phyloP scores from a whole-genome alignment of 257 asterid genomes.

The Capsicum chinense region DNA sequence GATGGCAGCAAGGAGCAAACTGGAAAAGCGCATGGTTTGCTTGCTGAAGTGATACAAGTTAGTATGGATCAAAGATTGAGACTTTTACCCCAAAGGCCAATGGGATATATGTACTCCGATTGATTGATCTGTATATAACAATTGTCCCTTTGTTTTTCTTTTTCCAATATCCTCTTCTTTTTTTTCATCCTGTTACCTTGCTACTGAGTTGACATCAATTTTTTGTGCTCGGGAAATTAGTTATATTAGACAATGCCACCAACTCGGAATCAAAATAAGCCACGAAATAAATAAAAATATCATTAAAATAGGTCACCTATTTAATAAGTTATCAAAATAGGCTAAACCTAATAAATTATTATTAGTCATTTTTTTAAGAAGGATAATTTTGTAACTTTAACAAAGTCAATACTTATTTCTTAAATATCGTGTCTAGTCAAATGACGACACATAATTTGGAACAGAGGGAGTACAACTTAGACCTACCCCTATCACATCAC shows the following conservation, averaged over 20 bases:
- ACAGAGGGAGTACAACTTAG: no score
- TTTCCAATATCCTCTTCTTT: not conserved
- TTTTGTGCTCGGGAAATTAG: constrained; percentile 15
- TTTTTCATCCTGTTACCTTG: not conserved
- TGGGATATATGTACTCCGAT: constrained; percentile 56
- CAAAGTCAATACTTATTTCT: no score
- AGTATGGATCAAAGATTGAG: constrained; percentile 94
- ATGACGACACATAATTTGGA: no score
- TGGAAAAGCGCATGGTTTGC: constrained; percentile 79
- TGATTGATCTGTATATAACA: constrained; percentile 48
- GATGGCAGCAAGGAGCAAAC: constrained; percentile 76
- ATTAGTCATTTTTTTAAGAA: no score
- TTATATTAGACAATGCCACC: not conserved
- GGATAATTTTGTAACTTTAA: no score
- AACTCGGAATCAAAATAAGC: no score
- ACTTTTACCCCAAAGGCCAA: constrained; percentile 68
- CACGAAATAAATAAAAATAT: no score
- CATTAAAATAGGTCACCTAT: no score
- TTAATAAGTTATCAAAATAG: no score
- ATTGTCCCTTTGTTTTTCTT: not conserved
- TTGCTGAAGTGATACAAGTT: constrained; percentile 93
- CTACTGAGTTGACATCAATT: not conserved
- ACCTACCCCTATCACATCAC: no score
- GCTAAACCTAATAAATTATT: no score
- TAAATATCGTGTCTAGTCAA: no score